phyloP scores from a whole-genome alignment of 441 rosid species.

The Populus tomentosa region DNA sequence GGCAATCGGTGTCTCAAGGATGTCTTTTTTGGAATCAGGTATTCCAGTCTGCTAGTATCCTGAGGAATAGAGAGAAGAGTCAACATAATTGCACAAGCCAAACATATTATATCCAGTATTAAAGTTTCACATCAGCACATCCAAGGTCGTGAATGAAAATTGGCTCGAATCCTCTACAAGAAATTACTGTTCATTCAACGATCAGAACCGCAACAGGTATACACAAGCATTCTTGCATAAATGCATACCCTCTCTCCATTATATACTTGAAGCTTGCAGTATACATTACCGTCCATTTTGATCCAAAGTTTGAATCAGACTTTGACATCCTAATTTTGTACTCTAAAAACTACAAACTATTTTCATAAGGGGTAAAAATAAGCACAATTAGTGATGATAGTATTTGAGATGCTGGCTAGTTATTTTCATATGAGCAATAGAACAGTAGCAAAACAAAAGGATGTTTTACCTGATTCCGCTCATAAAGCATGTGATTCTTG shows the following conservation, averaged over 20 bases:
- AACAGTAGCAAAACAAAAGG: background rate
- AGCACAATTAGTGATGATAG: background rate
- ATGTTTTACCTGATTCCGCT: slow-evolving; percentile 76
- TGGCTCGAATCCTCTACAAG: background rate
- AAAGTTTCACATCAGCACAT: background rate
- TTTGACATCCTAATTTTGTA: background rate
- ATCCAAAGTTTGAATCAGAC: background rate
- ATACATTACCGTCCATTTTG: background rate
- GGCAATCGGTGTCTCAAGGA: slow-evolving; percentile 83
- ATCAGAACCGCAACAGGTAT: background rate
- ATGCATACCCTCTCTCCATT: background rate
- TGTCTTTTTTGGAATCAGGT: slow-evolving; percentile 82
- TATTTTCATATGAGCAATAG: background rate
- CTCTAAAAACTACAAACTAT: background rate
- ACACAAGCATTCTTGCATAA: background rate
- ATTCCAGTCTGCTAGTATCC: slow-evolving; percentile 81
- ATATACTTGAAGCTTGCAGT: background rate
- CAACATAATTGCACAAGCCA: background rate
- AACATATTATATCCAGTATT: background rate
- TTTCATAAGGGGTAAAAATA: background rate
- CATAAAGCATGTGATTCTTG: slow-evolving; percentile 90
- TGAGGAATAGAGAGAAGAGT: slow-evolving; percentile 23
- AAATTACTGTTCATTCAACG: background rate
- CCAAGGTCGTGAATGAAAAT: background rate
- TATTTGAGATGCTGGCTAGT: background rate